Base-by-base conservation (phyloP, 768 basidiomycete genomes). In the Kwoniella sp. region DNA sequence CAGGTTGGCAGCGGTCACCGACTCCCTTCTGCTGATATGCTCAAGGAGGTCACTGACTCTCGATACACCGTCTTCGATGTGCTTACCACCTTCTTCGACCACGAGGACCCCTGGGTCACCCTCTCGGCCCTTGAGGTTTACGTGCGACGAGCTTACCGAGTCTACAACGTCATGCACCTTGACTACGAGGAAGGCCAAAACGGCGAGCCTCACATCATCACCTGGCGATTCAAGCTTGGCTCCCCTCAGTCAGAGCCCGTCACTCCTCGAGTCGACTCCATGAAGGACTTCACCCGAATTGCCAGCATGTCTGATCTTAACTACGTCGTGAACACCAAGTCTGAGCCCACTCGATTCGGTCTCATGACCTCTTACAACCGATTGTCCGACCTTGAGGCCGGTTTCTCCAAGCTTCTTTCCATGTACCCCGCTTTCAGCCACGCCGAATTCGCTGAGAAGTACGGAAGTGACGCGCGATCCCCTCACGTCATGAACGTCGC, bases 1-100 rank as follows among this genome's bases (percentile, higher is more conserved):
- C 93, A 96, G 81, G 85, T 86, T 50, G 89, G 86, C 2, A 77
- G 83, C 38, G 84, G 84, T 22, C 84, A 87, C 63, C 92, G 93
- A 74, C 86, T 86, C 0, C 96, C 95, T 9, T 90, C 91, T 22
- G 84, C 86, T 2, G 94, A 98, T 66, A 85, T 93, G 38, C 84
- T 99, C 73, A 88, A 88, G 76, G 96, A 99, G 82, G 86, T 99
- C 28, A 92, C 90, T 67, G 96, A 99, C 82, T 97, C 95, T 5
- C 86, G 91, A 48, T 98, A 94, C 82, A 93, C 92, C 15, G 94
- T 98, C 17, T 99, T 89, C 81, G 96, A 99, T 77, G 96, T 99
- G 7, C 86, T 99, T 53, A 93, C 94, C 2, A 86, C 91, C 5
- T 99, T 99, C 85, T 98, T 98, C 87, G 87, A 86, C 65, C 90